Base-by-base conservation (phyloP, 2,329 filamentous ascomycete genomes). In the Arachnomyces sp. region DNA sequence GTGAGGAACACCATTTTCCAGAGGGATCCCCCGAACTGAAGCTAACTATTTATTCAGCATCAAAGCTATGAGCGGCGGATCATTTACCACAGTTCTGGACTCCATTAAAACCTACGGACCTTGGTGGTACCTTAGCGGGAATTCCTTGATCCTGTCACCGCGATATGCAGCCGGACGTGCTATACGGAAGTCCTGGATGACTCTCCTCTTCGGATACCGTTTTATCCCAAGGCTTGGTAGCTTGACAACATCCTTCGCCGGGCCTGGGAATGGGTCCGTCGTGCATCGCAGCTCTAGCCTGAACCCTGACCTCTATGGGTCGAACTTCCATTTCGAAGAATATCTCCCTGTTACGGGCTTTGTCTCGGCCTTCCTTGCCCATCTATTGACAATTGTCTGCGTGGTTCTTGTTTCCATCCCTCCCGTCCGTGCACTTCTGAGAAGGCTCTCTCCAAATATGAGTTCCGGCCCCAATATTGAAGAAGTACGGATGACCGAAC, bases 201-300 rank as follows among this genome's bases (percentile, higher is more conserved):
- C 66, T 47, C 18, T 5, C 1, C 40, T 63, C n/a, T 61, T 65
- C 52, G 58, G 55, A 45, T 12, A 62, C 72, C 12, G 73, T 73
- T 16, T 57, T 74, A 4, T 62, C 66, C 32, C 56, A 56, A 14
- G 71, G 40, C 61, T 76, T 2, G 73, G 74, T 8, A 53, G 63
- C 2, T 60, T 76, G 38, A 72, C 72, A 4, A 65, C 64, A 30
- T 70, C 66, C 14, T 47, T 69, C 2, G 65, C 69, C 52, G 70
- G 67, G 2, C 52, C 56, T 12, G 60, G 68, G 7, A 73, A 77
- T 43, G 55, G 60, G 17, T 67, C 69, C 21, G 69, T 75, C 38
- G 68, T 75, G 12, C 67, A 75, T 45, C 66, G 74, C 31, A 69
- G 63, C 3, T 75, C 72, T 65, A 69, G 70, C 28, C 54, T 76